These are phyloP conservation scores for Leccinum pachyderme DNA, from an alignment of 1,284 basidiomycete species.

Conservation along the genomic window DNA sequence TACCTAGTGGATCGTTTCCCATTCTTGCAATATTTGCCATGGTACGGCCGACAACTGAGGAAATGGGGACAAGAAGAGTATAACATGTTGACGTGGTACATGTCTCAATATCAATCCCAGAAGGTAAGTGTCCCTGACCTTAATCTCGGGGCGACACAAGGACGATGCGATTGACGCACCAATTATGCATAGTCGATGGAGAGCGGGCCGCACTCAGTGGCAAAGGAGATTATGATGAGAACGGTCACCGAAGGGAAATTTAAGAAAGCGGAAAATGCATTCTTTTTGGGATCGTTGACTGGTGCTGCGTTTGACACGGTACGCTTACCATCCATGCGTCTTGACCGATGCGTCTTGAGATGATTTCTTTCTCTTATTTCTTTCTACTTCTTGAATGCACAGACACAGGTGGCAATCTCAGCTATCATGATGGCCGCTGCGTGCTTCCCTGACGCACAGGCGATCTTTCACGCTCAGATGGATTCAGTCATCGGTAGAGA, in stretches of 20 bases:
- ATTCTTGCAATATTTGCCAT: constrained; percentile 54
- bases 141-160: background rate
- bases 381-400: background rate
- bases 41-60: constrained; percentile 54
- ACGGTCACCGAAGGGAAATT: constrained; percentile 46
- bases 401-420: constrained; percentile 60
- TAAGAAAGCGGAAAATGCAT: constrained; percentile 53
- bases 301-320: constrained; percentile 63
- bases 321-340: constrained; percentile 4
- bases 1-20: constrained; percentile 61
- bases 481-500: constrained; percentile 55
- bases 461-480: constrained; percentile 56
- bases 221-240: constrained; percentile 52
- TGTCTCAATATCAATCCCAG: constrained; percentile 17
- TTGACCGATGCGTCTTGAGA: too few species aligned
- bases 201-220: constrained; percentile 33
- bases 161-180: background rate
- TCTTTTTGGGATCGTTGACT: constrained; percentile 62
- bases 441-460: constrained; percentile 53
- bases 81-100: constrained; percentile 17
- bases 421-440: constrained; percentile 66
- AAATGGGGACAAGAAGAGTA: constrained; percentile 55
- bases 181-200: constrained; percentile 8
- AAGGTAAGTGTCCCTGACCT: constrained; percentile 11
- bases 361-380: background rate